Conservation (phyloP, 768 basidiomycete species). For the Tricholoma terreum region DNA sequence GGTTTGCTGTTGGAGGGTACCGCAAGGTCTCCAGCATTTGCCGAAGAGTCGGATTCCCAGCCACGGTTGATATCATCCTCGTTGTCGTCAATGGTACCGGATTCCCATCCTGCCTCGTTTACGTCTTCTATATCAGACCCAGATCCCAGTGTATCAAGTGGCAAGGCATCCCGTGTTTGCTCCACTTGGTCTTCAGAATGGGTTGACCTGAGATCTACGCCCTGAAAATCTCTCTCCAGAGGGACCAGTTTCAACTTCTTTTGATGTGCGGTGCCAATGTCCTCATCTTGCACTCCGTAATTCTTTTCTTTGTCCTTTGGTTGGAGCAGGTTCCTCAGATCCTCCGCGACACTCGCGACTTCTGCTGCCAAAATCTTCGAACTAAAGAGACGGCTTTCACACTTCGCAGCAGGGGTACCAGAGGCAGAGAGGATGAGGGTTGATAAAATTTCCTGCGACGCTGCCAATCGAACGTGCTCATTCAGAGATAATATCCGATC, state of each 20-base stretch:
- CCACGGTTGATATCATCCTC: constrained; percentile 33
- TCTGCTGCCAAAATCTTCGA: constrained; percentile 69
- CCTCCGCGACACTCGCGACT: constrained; percentile 48
- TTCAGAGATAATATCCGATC: constrained; percentile 56
- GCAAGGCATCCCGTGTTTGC: not conserved
- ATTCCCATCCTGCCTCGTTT: constrained; percentile 37
- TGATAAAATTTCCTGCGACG: constrained; percentile 43
- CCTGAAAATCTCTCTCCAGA: not conserved
- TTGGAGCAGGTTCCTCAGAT: constrained; percentile 43
- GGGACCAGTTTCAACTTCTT: constrained; percentile 12
- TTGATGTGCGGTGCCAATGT: constrained; percentile 19
- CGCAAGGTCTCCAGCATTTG: constrained; percentile 29
- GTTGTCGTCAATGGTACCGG: constrained; percentile 37
- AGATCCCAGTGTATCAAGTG: not conserved
- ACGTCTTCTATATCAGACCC: constrained; percentile 19
- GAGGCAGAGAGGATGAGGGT: constrained; percentile 31
- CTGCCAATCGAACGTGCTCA: constrained; percentile 40
- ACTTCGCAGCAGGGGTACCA: constrained; percentile 51
- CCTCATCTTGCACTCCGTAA: constrained; percentile 9
- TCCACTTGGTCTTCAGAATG: not conserved
- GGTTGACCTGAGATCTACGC: not conserved
- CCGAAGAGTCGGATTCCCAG: constrained; percentile 55
- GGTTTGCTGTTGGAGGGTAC: constrained; percentile 20
- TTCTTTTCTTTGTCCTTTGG: constrained; percentile 18
- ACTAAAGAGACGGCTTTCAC: constrained; percentile 71